Evolutionary conservation across 352 stramenopile species (phyloP).

Genomic region (Globisporangium megalacanthum): DNA sequence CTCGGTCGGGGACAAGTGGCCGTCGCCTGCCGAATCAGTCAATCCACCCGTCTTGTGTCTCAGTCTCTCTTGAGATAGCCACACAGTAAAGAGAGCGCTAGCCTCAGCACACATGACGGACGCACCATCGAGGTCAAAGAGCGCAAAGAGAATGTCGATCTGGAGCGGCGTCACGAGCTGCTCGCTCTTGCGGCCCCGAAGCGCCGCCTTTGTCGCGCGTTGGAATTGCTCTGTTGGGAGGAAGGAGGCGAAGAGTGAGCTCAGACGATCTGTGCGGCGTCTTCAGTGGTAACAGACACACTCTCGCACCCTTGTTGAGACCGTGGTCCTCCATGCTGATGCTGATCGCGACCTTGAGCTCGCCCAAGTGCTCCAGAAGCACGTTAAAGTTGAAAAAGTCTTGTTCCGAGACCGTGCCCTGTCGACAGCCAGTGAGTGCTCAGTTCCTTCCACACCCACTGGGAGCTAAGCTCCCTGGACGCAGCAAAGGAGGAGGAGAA

Average conservation of each 20-base stretch:
- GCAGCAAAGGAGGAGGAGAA: neutral
- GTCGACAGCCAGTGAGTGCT: neutral
- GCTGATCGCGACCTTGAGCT: slow-evolving; percentile 81
- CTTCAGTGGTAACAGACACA: neutral
- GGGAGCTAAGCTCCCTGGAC: neutral
- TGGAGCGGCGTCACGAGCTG: slow-evolving; percentile 69
- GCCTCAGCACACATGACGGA: neutral
- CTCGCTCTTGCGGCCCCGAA: slow-evolving; percentile 49
- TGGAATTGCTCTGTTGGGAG: slow-evolving; percentile 67
- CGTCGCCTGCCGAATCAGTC: slow-evolving; percentile 36
- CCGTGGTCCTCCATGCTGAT: slow-evolving; percentile 79
- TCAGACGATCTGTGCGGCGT: neutral
- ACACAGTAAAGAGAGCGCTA: too few species aligned
- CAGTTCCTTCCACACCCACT: neutral
- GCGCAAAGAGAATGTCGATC: slow-evolving; percentile 80
- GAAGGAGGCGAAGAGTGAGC: neutral
- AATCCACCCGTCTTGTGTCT: neutral
- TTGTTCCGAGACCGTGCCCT: slow-evolving; percentile 69
- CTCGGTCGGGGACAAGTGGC: slow-evolving; percentile 69
- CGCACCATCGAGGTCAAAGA: slow-evolving; percentile 77
- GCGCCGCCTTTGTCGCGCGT: slow-evolving; percentile 58
- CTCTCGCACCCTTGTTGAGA: slow-evolving; percentile 62
- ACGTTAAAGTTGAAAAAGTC: slow-evolving; percentile 84
- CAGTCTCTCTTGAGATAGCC: too few species aligned
- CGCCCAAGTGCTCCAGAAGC: slow-evolving; percentile 78